A percentile compares a stretch with the other conserved stretches of the same genome.
These are phyloP conservation scores for Cystobasidium slooffiae DNA, from an alignment of 1,284 basidiomycete genomes.

Conservation along the genomic window DNA sequence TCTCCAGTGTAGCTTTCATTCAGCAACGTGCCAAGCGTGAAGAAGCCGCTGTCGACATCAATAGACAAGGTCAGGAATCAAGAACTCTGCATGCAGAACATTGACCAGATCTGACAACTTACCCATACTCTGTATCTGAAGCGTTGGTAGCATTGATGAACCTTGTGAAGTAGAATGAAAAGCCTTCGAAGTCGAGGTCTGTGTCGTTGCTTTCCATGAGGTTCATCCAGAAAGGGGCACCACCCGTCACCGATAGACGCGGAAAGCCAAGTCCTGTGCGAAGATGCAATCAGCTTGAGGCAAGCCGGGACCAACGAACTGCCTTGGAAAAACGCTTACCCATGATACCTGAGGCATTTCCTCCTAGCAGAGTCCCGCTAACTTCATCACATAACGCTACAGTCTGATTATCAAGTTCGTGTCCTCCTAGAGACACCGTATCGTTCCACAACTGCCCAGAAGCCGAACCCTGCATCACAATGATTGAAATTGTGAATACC, in stretches of 20 bases:
- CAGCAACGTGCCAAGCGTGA: constrained; percentile 59
- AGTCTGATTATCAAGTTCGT: constrained; percentile 56
- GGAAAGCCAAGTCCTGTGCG: constrained; percentile 56
- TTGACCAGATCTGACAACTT: not conserved
- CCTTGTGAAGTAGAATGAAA: constrained; percentile 58
- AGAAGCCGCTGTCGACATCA: constrained; percentile 54
- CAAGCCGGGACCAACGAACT: not conserved
- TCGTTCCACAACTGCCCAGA: constrained; percentile 57
- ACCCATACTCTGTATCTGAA: constrained; percentile 50
- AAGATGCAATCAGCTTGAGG: not conserved
- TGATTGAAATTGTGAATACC: too few species aligned
- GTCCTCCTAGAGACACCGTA: constrained; percentile 56
- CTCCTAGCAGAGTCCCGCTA: constrained; percentile 54
- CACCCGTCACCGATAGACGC: constrained; percentile 56
- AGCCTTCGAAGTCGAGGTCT: constrained; percentile 55
- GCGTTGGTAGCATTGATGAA: constrained; percentile 56
- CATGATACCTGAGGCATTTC: constrained; percentile 59
- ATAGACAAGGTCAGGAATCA: too few species aligned
- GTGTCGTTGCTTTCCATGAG: constrained; percentile 53
- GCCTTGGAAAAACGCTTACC: constrained; percentile 49
- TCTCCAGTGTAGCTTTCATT: constrained; percentile 56
- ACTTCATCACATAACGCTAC: constrained; percentile 56
- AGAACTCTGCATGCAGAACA: too few species aligned
- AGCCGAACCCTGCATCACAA: constrained; percentile 53
- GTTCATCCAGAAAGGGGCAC: constrained; percentile 59